Evolutionary conservation across 2,329 filamentous ascomycete genomes (phyloP), one percentile per base, ranked within the genome.

Genomic region (Myriosclerotinia scirpicola): DNA sequence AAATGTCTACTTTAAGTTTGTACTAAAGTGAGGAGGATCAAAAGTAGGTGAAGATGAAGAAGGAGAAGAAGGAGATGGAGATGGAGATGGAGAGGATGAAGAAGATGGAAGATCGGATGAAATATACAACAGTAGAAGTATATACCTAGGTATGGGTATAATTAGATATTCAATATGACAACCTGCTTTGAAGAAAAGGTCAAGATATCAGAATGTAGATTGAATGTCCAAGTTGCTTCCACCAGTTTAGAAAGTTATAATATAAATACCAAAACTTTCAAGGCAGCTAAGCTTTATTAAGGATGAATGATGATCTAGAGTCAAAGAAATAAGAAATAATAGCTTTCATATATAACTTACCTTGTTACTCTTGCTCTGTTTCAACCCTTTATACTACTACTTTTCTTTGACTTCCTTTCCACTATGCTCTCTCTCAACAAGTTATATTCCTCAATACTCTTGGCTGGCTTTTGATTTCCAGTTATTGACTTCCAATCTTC

Each of bases 391-490:
- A 11, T 48, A 48, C 30, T 48, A 48, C 30, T 46, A n/a, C 17
- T 46, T n/a, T 11, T 20, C 7, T 20, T n/a, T 48, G 4, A 9
- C 44, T 46, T 20, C 17, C 20, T 11, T n/a, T 48, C 44, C 20
- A 9, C 11, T n/a, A n/a, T 9, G 20, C 20, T 20, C 44, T 48
- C 20, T 22, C 20, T 48, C 30, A 60, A 60, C 42, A 60, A 44
- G 14, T 48, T 36, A 17, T 50, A 30, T 50, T 38, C 20, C n/a
- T 48, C 56, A 48, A 60, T 60, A n/a, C 34, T 61, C 58, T 52
- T 40, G 44, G 58, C 58, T 40, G 34, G 12, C 44, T 50, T 60
- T 42, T 38, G 15, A 50, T 26, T 20, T 22, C 58, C 14, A 61
- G 44, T 26, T 26, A 22, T 3, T 12, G 38, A 44, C 12, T 42